Evolutionary conservation across 1,284 basidiomycete genomes (phyloP).

Genomic region (Rhodotorula sp.): DNA sequence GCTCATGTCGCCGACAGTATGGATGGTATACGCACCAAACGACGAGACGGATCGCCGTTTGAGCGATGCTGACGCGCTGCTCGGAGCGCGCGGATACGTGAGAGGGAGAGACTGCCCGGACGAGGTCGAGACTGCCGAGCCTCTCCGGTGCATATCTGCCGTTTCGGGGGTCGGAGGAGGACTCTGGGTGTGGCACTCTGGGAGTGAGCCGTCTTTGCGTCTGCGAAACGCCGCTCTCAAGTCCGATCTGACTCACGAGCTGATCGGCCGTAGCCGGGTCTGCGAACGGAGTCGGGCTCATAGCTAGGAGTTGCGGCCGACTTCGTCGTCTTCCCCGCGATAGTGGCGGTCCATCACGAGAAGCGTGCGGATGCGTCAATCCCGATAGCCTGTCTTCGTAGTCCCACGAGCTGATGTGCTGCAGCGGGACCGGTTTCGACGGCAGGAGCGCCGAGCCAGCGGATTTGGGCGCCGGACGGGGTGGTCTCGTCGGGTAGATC

Average conservation of each 20-base stretch:
- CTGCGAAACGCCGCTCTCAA: too few species aligned
- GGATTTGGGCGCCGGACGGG: constrained; percentile 13
- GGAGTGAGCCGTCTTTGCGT: too few species aligned
- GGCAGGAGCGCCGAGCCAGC: constrained; percentile 21
- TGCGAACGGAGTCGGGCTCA: too few species aligned
- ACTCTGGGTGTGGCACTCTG: neutral
- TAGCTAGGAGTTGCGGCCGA: too few species aligned
- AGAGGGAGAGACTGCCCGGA: constrained; percentile 47
- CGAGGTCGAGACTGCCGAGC: constrained; percentile 58
- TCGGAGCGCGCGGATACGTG: constrained; percentile 35
- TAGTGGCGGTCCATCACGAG: neutral
- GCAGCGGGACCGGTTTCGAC: neutral
- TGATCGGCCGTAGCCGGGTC: too few species aligned
- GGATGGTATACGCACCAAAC: constrained; percentile 29
- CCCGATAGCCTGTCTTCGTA: neutral
- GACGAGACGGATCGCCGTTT: constrained; percentile 35
- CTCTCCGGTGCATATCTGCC: constrained; percentile 64
- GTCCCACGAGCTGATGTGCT: constrained; percentile 3
- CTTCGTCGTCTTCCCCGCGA: neutral
- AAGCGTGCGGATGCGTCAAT: neutral
- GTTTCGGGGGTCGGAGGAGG: neutral
- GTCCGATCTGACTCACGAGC: too few species aligned
- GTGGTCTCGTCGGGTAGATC: neutral
- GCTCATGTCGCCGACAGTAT: constrained; percentile 30
- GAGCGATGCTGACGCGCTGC: neutral